Evolutionary conservation across 2,329 filamentous ascomycete genomes (phyloP).

Genomic region (Apiospora marii): DNA sequence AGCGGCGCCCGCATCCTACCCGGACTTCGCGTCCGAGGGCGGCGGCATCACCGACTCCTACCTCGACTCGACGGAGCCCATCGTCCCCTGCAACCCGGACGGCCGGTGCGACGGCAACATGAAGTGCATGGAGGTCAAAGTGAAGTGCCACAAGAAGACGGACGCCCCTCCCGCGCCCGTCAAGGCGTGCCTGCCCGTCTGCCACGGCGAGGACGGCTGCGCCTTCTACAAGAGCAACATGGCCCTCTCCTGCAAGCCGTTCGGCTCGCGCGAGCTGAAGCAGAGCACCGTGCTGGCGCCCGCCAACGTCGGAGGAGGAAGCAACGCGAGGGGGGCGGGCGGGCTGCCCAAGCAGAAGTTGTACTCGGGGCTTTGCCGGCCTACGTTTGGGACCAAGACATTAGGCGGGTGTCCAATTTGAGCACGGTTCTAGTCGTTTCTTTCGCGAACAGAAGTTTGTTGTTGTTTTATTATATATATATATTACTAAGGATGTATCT

Average conservation of each 20-base stretch:
- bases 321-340: not conserved
- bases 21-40: not conserved
- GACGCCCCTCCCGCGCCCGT: not conserved
- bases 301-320: not conserved
- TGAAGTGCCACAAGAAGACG: conserved; percentile 1
- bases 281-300: not conserved
- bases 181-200: conserved; percentile 11
- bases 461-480: too few relatives aligned
- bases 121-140: not conserved
- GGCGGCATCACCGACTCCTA: not conserved
- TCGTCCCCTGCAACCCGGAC: not conserved
- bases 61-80: not conserved
- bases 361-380: not conserved
- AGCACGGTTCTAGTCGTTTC: not conserved
- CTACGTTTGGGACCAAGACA: conserved; percentile 2
- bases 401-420: not conserved
- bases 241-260: conserved; percentile 11
- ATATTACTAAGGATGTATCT: too few relatives aligned
- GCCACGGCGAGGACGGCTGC: not conserved
- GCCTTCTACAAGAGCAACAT: not conserved
- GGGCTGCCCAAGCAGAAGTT: not conserved
- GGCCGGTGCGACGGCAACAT: not conserved
- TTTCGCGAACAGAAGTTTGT: too few relatives aligned
- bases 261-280: not conserved
- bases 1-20: not conserved